Conservation (phyloP, 345 rosid genomes). For the Moricandia arvensis region DNA sequence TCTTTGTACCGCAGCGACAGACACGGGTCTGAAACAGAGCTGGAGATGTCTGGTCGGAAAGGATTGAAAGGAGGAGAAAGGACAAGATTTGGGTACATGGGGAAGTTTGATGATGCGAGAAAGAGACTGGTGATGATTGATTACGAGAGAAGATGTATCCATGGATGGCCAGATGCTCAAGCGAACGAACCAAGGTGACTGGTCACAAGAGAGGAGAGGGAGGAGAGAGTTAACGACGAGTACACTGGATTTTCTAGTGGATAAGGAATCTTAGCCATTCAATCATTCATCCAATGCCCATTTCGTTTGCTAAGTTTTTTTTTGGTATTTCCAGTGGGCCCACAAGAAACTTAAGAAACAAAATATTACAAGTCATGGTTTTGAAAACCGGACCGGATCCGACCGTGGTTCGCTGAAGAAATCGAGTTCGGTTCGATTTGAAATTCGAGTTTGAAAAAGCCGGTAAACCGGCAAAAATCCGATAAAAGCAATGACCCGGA, state of each 20-base stretch:
- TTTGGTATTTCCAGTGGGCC: too few relatives aligned
- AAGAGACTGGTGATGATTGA: neutral
- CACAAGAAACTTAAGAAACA: too few relatives aligned
- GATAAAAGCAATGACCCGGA: too few relatives aligned
- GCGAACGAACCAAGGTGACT: neutral
- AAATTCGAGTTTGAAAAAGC: too few relatives aligned
- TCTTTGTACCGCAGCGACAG: slow-evolving; percentile 40
- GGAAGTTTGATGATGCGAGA: neutral
- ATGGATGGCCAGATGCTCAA: neutral
- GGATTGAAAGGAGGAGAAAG: neutral
- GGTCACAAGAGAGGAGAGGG: neutral
- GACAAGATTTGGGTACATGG: neutral
- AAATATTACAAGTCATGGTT: too few relatives aligned
- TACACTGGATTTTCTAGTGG: neutral
- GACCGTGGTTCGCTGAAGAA: too few relatives aligned
- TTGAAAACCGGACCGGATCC: too few relatives aligned
- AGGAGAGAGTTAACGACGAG: neutral
- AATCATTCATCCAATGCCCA: neutral
- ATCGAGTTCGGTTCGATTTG: too few relatives aligned
- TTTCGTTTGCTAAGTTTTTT: neutral
- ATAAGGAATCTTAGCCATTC: slow-evolving; percentile 6
- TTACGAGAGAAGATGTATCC: neutral
- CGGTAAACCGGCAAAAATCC: too few relatives aligned
- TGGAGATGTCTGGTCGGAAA: neutral
- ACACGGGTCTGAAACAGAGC: slow-evolving; percentile 36